Evolutionary conservation across 495 filamentous ascomycete genomes (phyloP).

Genomic region (Sphaerosporella brunnea): DNA sequence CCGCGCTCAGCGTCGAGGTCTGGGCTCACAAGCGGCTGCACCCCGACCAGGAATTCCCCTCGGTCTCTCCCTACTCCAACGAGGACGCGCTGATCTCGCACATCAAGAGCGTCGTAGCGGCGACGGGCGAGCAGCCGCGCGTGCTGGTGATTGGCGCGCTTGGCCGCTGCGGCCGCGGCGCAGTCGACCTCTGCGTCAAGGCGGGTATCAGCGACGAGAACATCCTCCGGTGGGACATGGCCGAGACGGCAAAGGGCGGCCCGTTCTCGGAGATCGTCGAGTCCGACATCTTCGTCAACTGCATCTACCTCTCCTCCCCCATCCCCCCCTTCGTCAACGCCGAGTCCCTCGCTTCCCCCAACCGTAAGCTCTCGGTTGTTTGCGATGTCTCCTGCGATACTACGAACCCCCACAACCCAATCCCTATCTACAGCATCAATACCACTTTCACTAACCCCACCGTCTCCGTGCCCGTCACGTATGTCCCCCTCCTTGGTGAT

Average conservation of each 20-base stretch:
- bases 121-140: slow-evolving; percentile 33
- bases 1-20: slow-evolving; percentile 63
- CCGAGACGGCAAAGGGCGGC: slow-evolving; percentile 66
- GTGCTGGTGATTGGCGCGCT: slow-evolving; percentile 49
- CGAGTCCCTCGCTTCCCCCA: slow-evolving; percentile 47
- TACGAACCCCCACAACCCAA: slow-evolving; percentile 57
- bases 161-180: slow-evolving; percentile 74
- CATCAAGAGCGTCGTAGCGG: slow-evolving; percentile 48
- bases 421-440: slow-evolving; percentile 69
- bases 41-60: slow-evolving; percentile 44
- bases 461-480: slow-evolving; percentile 43
- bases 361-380: slow-evolving; percentile 62
- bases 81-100: slow-evolving; percentile 54
- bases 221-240: slow-evolving; percentile 83
- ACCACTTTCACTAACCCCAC: slow-evolving; percentile 76
- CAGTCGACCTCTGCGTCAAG: slow-evolving; percentile 59
- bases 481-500: neutral
- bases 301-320: slow-evolving; percentile 60
- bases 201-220: slow-evolving; percentile 56
- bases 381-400: slow-evolving; percentile 73
- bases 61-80: slow-evolving; percentile 57
- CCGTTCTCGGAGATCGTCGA: slow-evolving; percentile 80
- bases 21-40: slow-evolving; percentile 80
- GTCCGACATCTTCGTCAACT: slow-evolving; percentile 71
- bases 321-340: slow-evolving; percentile 58